A percentile compares a stretch with the other conserved stretches of the same genome.
These are phyloP conservation scores for Bipolaris oryzae DNA, from an alignment of 2,329 filamentous ascomycete species.

Conservation along the genomic window DNA sequence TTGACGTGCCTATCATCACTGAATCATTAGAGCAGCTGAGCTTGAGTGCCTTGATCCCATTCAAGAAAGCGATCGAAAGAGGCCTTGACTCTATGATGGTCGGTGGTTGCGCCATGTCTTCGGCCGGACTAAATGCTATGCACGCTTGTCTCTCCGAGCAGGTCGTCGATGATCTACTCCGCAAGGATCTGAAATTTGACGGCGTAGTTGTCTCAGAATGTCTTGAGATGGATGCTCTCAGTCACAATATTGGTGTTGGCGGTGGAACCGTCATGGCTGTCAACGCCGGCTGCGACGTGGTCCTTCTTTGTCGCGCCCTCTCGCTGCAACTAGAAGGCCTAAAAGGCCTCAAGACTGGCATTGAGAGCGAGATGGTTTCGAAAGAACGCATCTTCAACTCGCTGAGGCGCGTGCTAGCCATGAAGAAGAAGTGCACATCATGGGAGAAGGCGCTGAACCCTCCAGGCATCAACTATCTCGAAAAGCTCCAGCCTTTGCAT, in stretches of 20 bases:
- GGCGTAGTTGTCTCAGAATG: conserved; percentile 96
- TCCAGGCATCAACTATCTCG: conserved; percentile 75
- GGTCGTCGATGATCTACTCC: conserved; percentile 85
- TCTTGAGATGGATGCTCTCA: conserved; percentile 93
- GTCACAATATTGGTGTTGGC: conserved; percentile 94
- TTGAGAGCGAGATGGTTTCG: conserved; percentile 88
- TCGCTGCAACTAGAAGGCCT: conserved; percentile 91
- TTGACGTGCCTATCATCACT: conserved; percentile 94
- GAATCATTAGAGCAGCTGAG: conserved; percentile 92
- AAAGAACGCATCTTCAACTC: conserved; percentile 81
- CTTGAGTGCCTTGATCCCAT: conserved; percentile 88
- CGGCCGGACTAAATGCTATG: conserved; percentile 90
- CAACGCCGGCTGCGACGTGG: conserved; percentile 91
- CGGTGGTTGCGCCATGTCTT: conserved; percentile 90
- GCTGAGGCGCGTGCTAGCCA: conserved; percentile 73
- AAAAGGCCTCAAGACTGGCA: conserved; percentile 82
- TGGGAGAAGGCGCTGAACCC: conserved; percentile 94
- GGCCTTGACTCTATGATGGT: conserved; percentile 96
- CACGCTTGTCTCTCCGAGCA: conserved; percentile 93
- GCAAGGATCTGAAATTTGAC: conserved; percentile 87
- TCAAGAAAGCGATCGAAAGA: conserved; percentile 84
- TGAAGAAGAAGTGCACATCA: conserved; percentile 85
- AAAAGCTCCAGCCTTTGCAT: conserved; percentile 81
- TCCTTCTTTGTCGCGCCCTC: conserved; percentile 86
- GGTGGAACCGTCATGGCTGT: conserved; percentile 97